Evolutionary conservation across 2,329 filamentous ascomycete species (phyloP).

Genomic region (Cordyceps sp.): DNA sequence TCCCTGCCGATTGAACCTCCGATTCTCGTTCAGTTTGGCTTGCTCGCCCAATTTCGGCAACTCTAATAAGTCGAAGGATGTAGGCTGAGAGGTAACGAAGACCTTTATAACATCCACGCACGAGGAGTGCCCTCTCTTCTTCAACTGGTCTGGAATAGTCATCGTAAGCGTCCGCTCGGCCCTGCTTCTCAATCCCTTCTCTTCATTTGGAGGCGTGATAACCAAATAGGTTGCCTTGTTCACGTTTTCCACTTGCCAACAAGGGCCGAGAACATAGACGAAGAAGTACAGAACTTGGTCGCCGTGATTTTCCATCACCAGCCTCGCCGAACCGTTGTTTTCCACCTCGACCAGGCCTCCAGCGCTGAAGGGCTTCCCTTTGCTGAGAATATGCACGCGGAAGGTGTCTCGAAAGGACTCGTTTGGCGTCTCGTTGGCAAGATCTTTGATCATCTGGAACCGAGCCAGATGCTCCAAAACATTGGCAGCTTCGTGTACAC

Average conservation of each 20-base stretch:
- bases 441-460: not conserved
- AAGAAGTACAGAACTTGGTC: not conserved
- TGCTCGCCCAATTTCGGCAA: not conserved
- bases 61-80: not conserved
- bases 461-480: not conserved
- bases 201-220: not conserved
- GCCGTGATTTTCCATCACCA: not conserved
- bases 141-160: not conserved
- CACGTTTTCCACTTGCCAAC: not conserved
- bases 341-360: not conserved
- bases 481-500: not conserved
- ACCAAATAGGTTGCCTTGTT: not conserved
- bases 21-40: not conserved
- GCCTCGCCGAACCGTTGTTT: not conserved
- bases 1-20: not conserved
- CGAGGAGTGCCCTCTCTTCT: not conserved
- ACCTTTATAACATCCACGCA: not conserved
- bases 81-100: not conserved
- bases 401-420: not conserved
- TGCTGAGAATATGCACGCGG: not conserved
- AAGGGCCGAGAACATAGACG: not conserved
- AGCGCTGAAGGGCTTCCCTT: not conserved
- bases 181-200: not conserved
- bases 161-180: not conserved
- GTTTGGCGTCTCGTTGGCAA: not conserved